Conservation (phyloP, 345 rosid genomes). For the Lumnitzera littorea region DNA sequence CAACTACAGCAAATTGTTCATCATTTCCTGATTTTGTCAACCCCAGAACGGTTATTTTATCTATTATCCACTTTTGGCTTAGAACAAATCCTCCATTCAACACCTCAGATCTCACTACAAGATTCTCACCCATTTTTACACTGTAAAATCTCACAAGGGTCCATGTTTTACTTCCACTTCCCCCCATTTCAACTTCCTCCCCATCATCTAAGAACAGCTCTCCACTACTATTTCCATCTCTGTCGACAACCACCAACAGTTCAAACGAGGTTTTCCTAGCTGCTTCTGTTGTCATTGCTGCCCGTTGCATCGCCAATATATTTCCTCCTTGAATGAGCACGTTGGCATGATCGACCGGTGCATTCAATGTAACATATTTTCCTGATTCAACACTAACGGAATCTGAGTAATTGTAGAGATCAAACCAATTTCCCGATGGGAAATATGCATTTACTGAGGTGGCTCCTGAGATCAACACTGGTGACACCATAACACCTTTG, state of each 20-base stretch:
- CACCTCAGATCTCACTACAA: conserved; percentile 31
- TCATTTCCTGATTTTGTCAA: conserved; percentile 12
- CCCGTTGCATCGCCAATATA: conserved; percentile 67
- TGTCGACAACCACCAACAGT: conserved; percentile 42
- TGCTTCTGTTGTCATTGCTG: conserved; percentile 47
- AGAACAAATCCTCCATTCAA: conserved; percentile 42
- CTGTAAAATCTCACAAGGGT: conserved; percentile 36
- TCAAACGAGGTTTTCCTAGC: conserved; percentile 46
- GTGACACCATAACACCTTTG: conserved; percentile 53
- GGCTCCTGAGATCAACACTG: conserved; percentile 31
- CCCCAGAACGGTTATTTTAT: conserved; percentile 49
- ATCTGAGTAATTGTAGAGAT: conserved; percentile 51
- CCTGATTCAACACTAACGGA: conserved; percentile 26
- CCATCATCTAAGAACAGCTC: conserved; percentile 61
- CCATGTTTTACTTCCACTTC: conserved; percentile 38
- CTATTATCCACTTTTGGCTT: conserved; percentile 39
- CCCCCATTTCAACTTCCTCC: conserved; percentile 48
- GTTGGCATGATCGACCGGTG: conserved; percentile 50
- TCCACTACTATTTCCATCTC: conserved; percentile 32
- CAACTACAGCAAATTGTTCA: background rate
- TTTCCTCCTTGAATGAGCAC: conserved; percentile 56
- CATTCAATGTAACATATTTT: conserved; percentile 27
- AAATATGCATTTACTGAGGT: conserved; percentile 44
- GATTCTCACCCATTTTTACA: conserved; percentile 13
- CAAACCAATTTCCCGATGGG: conserved; percentile 67